Percentiles rank a stretch among this genome's conserved stretches.
These are phyloP conservation scores for Juglanconis sp. DNA, from an alignment of 2,329 filamentous ascomycete genomes.

Conservation along the genomic window DNA sequence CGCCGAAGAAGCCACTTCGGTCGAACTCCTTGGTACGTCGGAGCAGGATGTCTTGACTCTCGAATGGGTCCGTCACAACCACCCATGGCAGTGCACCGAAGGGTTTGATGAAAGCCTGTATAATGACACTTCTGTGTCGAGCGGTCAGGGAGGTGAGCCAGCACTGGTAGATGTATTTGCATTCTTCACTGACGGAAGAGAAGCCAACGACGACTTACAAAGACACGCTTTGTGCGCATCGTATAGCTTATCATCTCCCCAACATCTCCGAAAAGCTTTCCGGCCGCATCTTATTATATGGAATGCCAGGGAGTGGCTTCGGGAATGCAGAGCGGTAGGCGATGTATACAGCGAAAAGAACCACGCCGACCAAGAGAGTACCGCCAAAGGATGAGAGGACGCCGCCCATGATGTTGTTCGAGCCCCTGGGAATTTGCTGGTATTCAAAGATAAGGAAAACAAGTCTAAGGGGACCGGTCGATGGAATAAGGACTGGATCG, in stretches of 20 bases:
- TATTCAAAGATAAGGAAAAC: neutral
- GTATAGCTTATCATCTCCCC: slow-evolving; percentile 37
- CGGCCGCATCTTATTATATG: slow-evolving; percentile 38
- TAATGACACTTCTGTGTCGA: slow-evolving; percentile 36
- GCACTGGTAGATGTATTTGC: slow-evolving; percentile 21
- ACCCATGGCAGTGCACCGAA: slow-evolving; percentile 23
- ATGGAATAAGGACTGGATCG: no score
- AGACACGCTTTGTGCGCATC: slow-evolving; percentile 30
- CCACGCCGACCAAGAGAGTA: neutral
- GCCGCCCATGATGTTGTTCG: neutral
- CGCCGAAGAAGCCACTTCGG: slow-evolving; percentile 3
- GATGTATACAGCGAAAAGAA: neutral
- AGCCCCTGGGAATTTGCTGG: no score
- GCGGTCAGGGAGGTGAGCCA: slow-evolving; percentile 29
- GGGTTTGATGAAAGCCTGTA: slow-evolving; percentile 46
- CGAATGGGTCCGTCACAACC: slow-evolving; percentile 20
- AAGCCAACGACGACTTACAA: slow-evolving; percentile 22
- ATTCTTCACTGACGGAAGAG: neutral
- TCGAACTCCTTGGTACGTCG: slow-evolving; percentile 22
- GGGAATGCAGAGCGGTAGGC: slow-evolving; percentile 30
- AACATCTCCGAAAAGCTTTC: slow-evolving; percentile 39
- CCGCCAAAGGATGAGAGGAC: neutral
- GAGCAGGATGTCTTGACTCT: slow-evolving; percentile 22
- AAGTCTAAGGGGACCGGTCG: no score
- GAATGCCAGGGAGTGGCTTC: slow-evolving; percentile 43